These are phyloP conservation scores for Monosporascus sp. DNA, from an alignment of 2,329 filamentous ascomycete genomes.

Conservation along the genomic window DNA sequence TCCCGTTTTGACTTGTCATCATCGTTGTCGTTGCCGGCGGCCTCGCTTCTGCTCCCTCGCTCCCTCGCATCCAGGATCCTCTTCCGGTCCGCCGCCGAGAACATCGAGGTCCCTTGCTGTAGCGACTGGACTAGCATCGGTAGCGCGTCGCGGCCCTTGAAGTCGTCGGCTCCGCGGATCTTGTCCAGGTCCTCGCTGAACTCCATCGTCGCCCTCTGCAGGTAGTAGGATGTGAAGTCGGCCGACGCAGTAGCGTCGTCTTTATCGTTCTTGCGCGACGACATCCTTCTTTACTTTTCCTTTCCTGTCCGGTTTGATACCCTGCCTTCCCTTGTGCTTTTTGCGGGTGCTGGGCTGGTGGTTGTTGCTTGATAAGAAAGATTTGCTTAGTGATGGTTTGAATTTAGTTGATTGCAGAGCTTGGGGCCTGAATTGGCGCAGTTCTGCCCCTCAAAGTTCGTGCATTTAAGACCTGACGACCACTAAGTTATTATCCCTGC, in stretches of 20 bases:
- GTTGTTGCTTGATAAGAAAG: too few species aligned
- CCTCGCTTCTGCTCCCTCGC: background rate
- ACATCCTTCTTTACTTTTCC: conserved; percentile 8
- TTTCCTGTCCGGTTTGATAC: background rate
- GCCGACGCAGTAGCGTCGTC: conserved; percentile 11
- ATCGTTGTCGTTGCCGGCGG: background rate
- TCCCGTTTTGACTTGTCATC: conserved; percentile 2
- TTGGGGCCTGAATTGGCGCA: too few species aligned
- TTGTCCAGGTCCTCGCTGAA: conserved; percentile 70
- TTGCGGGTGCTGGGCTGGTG: too few species aligned
- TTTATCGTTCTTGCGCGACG: conserved; percentile 5
- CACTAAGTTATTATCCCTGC: too few species aligned
- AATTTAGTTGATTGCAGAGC: too few species aligned
- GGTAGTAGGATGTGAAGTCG: conserved; percentile 60
- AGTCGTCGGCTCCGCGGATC: conserved; percentile 63
- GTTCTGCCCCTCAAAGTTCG: too few species aligned
- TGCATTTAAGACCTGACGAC: too few species aligned
- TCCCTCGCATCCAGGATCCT: conserved; percentile 18
- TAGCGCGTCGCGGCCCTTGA: conserved; percentile 55
- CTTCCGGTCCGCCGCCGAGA: conserved; percentile 47
- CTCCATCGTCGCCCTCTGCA: conserved; percentile 63
- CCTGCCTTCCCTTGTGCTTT: too few species aligned
- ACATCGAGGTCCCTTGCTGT: conserved; percentile 61
- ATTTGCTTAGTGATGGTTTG: too few species aligned
- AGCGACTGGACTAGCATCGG: conserved; percentile 62